These are phyloP conservation scores for Diaporthe citriasiana DNA, from an alignment of 2,329 filamentous ascomycete genomes.

Conservation along the genomic window DNA sequence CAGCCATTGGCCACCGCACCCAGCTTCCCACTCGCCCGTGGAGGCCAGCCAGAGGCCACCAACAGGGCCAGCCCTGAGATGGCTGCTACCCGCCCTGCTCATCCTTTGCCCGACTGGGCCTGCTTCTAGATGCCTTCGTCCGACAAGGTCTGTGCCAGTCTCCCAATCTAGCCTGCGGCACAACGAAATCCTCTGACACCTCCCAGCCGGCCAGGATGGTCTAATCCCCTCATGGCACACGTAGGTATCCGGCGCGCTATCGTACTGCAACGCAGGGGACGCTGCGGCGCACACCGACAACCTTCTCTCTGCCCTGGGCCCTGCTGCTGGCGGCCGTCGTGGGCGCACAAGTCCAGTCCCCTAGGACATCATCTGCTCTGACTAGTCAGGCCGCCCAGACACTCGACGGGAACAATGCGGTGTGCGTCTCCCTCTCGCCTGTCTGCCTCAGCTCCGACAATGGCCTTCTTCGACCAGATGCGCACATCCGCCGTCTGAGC, in stretches of 20 bases:
- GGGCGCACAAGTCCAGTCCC: constrained; percentile 21
- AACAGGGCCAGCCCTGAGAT: neutral
- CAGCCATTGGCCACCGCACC: constrained; percentile 26
- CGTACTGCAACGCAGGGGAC: constrained; percentile 29
- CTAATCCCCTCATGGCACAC: constrained; percentile 2
- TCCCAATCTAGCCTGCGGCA: constrained; percentile 25
- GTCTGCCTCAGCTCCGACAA: constrained; percentile 36
- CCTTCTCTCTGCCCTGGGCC: neutral
- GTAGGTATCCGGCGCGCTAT: constrained; percentile 32
- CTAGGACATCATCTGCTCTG: constrained; percentile 29
- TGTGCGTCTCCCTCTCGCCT: constrained; percentile 37
- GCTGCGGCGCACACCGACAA: constrained; percentile 33
- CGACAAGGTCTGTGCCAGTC: constrained; percentile 29
- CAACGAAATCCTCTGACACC: constrained; percentile 2
- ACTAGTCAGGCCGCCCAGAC: constrained; percentile 25
- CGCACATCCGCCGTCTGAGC: constrained; percentile 16
- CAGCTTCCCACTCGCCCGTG: constrained; percentile 13
- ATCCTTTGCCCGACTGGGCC: constrained; percentile 33
- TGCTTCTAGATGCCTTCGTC: constrained; percentile 31
- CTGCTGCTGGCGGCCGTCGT: constrained; percentile 39
- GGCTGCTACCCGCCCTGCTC: constrained; percentile 39
- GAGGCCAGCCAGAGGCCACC: neutral
- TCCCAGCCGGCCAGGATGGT: constrained; percentile 9
- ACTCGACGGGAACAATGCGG: constrained; percentile 35
- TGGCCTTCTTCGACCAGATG: constrained; percentile 33